Conservation (phyloP, 345 rosid genomes). For the Xanthoceras sorbifolium region DNA sequence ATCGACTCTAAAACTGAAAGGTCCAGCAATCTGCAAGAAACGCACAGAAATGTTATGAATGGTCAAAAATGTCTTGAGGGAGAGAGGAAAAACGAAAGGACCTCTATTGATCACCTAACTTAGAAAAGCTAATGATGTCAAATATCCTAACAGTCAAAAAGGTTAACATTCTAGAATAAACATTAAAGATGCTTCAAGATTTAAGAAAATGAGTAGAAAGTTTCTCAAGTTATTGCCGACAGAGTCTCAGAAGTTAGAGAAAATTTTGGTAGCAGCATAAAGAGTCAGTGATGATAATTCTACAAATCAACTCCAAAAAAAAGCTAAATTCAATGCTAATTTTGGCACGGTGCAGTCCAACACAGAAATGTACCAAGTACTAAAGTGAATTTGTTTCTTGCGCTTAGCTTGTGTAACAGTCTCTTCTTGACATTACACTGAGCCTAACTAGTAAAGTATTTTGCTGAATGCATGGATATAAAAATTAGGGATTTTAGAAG, state of each 20-base stretch:
- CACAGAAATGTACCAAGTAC: neutral
- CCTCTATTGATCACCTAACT: neutral
- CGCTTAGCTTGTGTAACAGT: neutral
- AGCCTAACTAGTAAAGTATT: neutral
- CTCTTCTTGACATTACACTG: neutral
- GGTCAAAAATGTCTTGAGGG: neutral
- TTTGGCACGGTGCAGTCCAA: neutral
- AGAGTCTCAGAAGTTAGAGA: neutral
- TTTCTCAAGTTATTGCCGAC: slow-evolving; percentile 3
- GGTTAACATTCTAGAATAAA: neutral
- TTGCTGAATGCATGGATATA: neutral
- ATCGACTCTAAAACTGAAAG: slow-evolving; percentile 87
- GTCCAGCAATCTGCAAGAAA: slow-evolving; percentile 77
- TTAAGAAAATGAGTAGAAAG: neutral
- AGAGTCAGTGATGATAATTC: neutral
- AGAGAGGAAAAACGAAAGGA: neutral
- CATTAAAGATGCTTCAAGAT: too few relatives aligned
- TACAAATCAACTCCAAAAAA: neutral
- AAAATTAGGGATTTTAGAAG: slow-evolving; percentile 5
- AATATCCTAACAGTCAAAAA: neutral
- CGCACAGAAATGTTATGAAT: neutral
- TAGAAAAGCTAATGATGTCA: neutral
- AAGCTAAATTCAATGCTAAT: neutral
- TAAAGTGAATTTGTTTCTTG: neutral
- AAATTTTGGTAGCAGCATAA: neutral